A percentile compares a stretch with the other conserved stretches of the same genome.
phyloP scores from a whole-genome alignment of 805 yeast genomes.

The Candida insectalens region DNA sequence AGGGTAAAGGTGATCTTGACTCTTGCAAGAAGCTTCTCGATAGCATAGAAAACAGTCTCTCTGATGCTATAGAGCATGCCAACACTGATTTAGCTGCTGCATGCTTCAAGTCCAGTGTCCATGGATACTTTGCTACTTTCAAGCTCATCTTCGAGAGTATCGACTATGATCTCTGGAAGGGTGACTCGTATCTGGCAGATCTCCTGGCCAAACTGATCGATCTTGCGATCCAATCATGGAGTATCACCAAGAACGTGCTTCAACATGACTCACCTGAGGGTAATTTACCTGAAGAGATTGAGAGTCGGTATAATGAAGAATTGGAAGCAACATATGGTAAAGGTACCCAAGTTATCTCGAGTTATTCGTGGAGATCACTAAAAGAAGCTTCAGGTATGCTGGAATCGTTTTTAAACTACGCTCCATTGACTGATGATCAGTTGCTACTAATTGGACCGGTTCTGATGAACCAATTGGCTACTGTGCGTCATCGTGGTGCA shows the following conservation, averaged over 20 bases:
- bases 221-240: conserved; percentile 29
- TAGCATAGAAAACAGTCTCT: conserved; percentile 25
- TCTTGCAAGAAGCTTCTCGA: conserved; percentile 20
- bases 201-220: conserved; percentile 6
- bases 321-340: conserved; percentile 24
- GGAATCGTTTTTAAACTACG: conserved; percentile 17
- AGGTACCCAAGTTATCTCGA: conserved; percentile 38
- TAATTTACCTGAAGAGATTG: conserved; percentile 38
- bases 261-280: conserved; percentile 70
- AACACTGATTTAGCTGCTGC: conserved; percentile 29
- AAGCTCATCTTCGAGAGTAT: conserved; percentile 24
- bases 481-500: conserved; percentile 85
- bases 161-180: conserved; percentile 6
- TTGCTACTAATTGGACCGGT: conserved; percentile 39
- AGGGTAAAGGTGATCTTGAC: conserved; percentile 9
- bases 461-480: conserved; percentile 55
- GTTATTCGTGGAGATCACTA: conserved; percentile 75
- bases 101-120: conserved; percentile 42
- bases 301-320: conserved; percentile 25
- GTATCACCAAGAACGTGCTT: conserved; percentile 34
- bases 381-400: conserved; percentile 63
- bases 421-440: conserved; percentile 18
- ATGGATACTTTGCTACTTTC: conserved; percentile 63
- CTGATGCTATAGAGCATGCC: conserved; percentile 25
- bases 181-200: not conserved